Base-by-base conservation (phyloP, 371 early-diverging fungal species). In the Conidiobolus incongruus region DNA sequence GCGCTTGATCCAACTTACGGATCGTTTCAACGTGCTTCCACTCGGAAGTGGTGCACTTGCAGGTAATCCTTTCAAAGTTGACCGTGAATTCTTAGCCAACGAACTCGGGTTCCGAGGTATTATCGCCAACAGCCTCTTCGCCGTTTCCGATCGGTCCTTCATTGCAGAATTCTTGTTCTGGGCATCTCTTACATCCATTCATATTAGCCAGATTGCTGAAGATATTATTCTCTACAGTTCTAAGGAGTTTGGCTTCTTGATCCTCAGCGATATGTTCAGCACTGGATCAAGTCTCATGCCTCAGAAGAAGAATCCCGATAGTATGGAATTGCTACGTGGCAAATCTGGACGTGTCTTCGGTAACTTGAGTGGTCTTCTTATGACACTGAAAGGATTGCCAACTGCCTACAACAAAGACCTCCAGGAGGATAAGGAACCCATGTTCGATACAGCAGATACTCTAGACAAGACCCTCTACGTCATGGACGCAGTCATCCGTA, bases 251-350 rank as follows among this genome's bases (percentile, higher is more conserved):
- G 88, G 85, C 1, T 92, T 89, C 57, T 82, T 91, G 20, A 63
- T 66, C 47, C 62, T 92, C 35, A 88, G 90, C 6, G 96, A 95
- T 57, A 88, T 89, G 12, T 93, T 91, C 64, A 72, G 85, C 54
- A 95, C 93, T n/a, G 96, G 96, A 3, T 82, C 83, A 57, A 85
- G 86, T 52, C 60, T 95, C 62, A 95, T 95, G 96, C 96, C 96
- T 26, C 96, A 95, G 56, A 95, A 95, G 66, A 93, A 93, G 73
- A 95, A 95, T 65, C 90, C 96, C 2, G 96, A 95, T 58, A 81
- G 84, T 42, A 56, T 92, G 38, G 96, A 95, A 57, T 66, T 95
- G 34, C 63, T 95, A 48, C 85, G 96, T 48, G 96, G 96, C 50
- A 95, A 95, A 58, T 67, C 75, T 46, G 96, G 96, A 13, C 82